phyloP scores from a whole-genome alignment of 2,329 filamentous ascomycete genomes.

The Xylaria sp. region DNA sequence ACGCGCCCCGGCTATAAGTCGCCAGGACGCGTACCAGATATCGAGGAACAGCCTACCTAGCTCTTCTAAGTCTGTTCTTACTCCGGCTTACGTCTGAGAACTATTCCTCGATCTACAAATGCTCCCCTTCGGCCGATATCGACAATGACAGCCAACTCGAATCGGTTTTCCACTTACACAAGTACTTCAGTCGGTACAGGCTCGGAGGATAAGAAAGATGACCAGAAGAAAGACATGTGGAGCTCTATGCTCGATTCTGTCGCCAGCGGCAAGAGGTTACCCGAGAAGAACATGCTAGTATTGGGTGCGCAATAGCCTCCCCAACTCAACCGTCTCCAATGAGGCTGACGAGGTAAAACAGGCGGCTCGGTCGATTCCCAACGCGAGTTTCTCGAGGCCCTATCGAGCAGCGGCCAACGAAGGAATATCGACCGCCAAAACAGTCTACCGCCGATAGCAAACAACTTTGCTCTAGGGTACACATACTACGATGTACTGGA shows the following conservation, averaged over 20 bases:
- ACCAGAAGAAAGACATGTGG: conserved; percentile 91
- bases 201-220: conserved; percentile 69
- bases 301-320: conserved; percentile 65
- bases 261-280: conserved; percentile 87
- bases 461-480: conserved; percentile 91
- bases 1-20: conserved; percentile 39
- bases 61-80: conserved; percentile 4
- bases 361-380: conserved; percentile 86
- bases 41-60: conserved; percentile 27
- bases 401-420: conserved; percentile 65
- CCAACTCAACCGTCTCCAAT: background rate
- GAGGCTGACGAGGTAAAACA: conserved; percentile 55
- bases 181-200: conserved; percentile 61
- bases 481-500: conserved; percentile 96
- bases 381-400: conserved; percentile 80
- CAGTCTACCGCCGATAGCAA: conserved; percentile 82
- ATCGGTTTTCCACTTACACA: conserved; percentile 70
- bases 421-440: conserved; percentile 65
- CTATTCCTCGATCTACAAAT: conserved; percentile 38
- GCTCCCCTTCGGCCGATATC: conserved; percentile 40
- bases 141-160: conserved; percentile 64
- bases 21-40: conserved; percentile 40
- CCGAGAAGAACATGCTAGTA: conserved; percentile 90
- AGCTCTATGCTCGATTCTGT: conserved; percentile 91
- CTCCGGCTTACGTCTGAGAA: conserved; percentile 9